Percentiles rank a stretch among this genome's conserved stretches.
phyloP scores from a whole-genome alignment of 2,329 filamentous ascomycete genomes.

The Penicillium sclerotiorum region DNA sequence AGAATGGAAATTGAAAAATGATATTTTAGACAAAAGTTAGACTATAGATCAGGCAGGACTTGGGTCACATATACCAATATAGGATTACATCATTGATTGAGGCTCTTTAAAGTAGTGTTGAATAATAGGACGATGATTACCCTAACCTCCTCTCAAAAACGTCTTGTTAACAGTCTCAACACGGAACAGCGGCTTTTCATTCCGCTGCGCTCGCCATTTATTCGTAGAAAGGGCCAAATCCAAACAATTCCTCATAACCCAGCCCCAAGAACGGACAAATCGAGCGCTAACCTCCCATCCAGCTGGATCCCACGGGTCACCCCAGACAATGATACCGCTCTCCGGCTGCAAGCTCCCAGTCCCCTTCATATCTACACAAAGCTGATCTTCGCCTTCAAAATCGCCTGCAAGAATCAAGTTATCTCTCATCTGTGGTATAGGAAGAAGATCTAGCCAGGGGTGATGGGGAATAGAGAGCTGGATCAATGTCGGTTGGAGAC shows the following conservation, averaged over 20 bases:
- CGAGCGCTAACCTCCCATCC: slow-evolving; percentile 31
- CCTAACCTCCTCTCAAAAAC: too few relatives aligned
- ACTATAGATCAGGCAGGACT: too few relatives aligned
- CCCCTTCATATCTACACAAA: slow-evolving; percentile 23
- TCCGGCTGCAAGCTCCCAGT: slow-evolving; percentile 1
- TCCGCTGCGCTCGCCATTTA: slow-evolving; percentile 29
- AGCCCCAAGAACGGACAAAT: slow-evolving; percentile 33
- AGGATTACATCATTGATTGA: too few relatives aligned
- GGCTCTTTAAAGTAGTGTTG: too few relatives aligned
- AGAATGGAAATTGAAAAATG: too few relatives aligned
- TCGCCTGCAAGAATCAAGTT: slow-evolving; percentile 23
- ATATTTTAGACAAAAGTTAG: too few relatives aligned
- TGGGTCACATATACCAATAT: too few relatives aligned
- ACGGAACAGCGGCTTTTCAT: slow-evolving; percentile 24
- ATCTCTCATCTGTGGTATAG: slow-evolving; percentile 24
- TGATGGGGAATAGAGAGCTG: slow-evolving; percentile 25
- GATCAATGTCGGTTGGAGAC: slow-evolving; percentile 23
- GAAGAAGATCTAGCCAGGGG: slow-evolving; percentile 30
- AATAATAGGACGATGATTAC: too few relatives aligned
- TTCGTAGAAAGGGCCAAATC: slow-evolving; percentile 31
- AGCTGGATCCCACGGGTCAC: slow-evolving; percentile 30
- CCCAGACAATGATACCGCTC: slow-evolving; percentile 30
- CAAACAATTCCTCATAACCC: slow-evolving; percentile 27
- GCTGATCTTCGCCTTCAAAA: slow-evolving; percentile 16
- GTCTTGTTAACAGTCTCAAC: too few relatives aligned